Evolutionary conservation across 208 protist species (phyloP).

Genomic region (Leishmania gerbilli): DNA sequence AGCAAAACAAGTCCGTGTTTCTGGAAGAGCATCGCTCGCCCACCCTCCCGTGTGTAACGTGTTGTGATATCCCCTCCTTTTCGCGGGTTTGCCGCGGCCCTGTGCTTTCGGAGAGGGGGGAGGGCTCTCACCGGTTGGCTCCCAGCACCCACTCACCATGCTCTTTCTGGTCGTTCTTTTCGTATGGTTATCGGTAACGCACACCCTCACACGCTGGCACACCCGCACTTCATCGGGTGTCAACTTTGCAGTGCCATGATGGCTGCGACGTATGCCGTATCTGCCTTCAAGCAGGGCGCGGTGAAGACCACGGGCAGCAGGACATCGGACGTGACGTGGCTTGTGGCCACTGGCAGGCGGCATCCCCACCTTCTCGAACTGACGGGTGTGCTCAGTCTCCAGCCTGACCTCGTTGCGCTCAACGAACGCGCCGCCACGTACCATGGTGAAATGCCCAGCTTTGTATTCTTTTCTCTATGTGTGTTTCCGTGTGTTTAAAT

Average conservation of each 20-base stretch:
- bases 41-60: no score
- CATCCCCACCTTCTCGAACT: constrained; percentile 45
- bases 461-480: constrained; percentile 12
- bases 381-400: constrained; percentile 33
- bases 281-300: constrained; percentile 32
- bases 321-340: constrained; percentile 22
- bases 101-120: neutral
- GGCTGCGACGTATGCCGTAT: constrained; percentile 10
- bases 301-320: constrained; percentile 22
- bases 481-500: no score
- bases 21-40: no score
- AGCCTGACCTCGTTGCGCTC: constrained; percentile 58
- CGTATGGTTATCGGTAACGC: neutral
- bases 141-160: no score
- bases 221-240: neutral
- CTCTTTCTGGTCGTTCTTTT: no score
- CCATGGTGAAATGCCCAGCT: constrained; percentile 23
- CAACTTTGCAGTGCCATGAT: neutral
- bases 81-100: neutral
- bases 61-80: no score
- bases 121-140: no score
- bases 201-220: neutral
- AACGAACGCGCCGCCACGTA: constrained; percentile 54
- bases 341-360: constrained; percentile 53
- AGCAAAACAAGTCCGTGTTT: no score